Base-by-base conservation (phyloP, 768 basidiomycete species). In the Myochromella boudieri region DNA sequence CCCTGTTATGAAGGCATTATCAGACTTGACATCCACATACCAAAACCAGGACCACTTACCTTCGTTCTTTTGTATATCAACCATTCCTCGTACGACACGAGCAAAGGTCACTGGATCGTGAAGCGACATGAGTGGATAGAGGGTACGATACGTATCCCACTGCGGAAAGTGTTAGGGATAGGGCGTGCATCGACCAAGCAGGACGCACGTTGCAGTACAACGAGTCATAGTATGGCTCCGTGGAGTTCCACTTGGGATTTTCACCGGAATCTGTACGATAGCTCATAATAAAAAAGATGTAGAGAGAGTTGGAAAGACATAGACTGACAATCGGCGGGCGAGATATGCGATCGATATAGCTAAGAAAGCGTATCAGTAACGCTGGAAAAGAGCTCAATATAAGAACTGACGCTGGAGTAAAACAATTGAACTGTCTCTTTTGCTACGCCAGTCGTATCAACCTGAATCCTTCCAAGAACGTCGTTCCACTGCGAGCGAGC, bases 111-210 rank as follows among this genome's bases (percentile, higher is more conserved):
- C 68, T 0, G 82, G 81, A 50, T 84, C 83, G 40, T 85, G 82
- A 4, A 85, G 68, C 0, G 81, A 78, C 76, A 82, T 78, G 29
- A 84, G 66, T 0, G 83, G 77, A 55, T 74, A 85, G 8, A 85
- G 63, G 0, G 81, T 82, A 12, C 82, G 71, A 57, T 78, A 84
- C 1, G 82, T 84, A 51, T 85, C 82, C 83, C 82, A 82, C 80
- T 83, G n/a, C 33, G n/a, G 5, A 6, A 34, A 44, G 37, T 43
- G 31, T 26, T 22, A 37, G 12, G n/a, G 11, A 5, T 2, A 22
- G n/a, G 27, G 33, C 4, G 8, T 20, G 26, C 39, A 31, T 31
- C 29, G 10, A 29, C 25, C 27, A 33, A 43, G 12, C 39, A 25
- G 8, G 8, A 54, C 76, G n/a, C 49, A 81, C 82, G 46, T 85